Base-by-base conservation (phyloP, 768 basidiomycete genomes). In the Mycena venus region DNA sequence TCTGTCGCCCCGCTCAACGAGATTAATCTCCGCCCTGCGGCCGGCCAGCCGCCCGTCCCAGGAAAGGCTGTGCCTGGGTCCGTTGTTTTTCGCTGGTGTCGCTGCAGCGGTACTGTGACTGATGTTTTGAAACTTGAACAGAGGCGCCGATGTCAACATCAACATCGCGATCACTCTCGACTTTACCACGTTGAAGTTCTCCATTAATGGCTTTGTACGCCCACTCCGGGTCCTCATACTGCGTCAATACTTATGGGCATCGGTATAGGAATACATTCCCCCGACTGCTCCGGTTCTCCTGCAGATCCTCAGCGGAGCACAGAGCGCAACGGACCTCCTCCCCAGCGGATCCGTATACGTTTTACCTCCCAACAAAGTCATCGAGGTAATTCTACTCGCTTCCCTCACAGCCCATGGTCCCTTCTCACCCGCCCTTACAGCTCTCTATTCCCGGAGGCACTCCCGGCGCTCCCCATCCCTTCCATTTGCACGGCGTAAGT, bases 221-320 rank as follows among this genome's bases (percentile, higher is more conserved):
- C 17, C 15, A 17, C 17, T 44, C 17, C 17, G 42, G 10, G 15
- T 8, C 36, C 10, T 38, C 11, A 15, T 4, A 10, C 4, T 15
- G 15, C 36, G 2, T 38, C 36, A 8, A 10, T 38, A n/a, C n/a
- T n/a, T n/a, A n/a, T n/a, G n/a, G n/a, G n/a, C n/a, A n/a, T n/a
- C n/a, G n/a, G n/a, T n/a, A 6, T 11, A 70, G 60, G 10, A 7
- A 23, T 84, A 78, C 63, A 60, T 60, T 10, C 78, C 83, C 1
- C 87, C 87, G 0, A 80, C 81, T 4, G 83, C 84, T 2, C 88
- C 87, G 3, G 88, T 87, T 2, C 79, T 89, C 6, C 77, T 88
- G 42, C 87, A 89, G 68, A 87, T 88, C 10, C 61, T 88, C 59
- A 86, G 83, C 56, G 88, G 88, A 29, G 82, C 82, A 19, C 79